Percentiles rank a stretch among this genome's conserved stretches.
These are phyloP conservation scores for Byssothecium circinans DNA, from an alignment of 2,329 filamentous ascomycete genomes.

Conservation along the genomic window DNA sequence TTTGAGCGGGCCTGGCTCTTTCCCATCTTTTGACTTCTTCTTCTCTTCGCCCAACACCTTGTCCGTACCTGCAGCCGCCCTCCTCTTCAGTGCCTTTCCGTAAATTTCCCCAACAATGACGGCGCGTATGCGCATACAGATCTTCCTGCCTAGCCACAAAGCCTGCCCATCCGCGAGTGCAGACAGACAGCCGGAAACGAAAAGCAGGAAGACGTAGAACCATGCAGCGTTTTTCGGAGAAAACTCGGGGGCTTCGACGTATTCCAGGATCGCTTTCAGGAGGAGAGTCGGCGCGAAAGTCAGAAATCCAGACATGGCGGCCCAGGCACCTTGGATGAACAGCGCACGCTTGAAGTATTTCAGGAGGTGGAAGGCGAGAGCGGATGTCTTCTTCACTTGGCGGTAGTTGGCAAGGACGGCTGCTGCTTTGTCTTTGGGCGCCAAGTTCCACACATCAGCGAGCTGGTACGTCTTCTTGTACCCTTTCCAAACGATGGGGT, in stretches of 20 bases:
- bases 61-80: constrained; percentile 76
- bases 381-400: constrained; percentile 78
- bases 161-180: constrained; percentile 84
- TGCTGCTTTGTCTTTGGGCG: constrained; percentile 84
- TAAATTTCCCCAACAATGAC: constrained; percentile 98
- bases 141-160: constrained; percentile 89
- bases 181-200: constrained; percentile 77
- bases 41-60: constrained; percentile 66
- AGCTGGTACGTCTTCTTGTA: constrained; percentile 84
- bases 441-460: constrained; percentile 86
- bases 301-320: constrained; percentile 75
- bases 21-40: constrained; percentile 46
- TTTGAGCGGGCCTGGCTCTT: constrained; percentile 47
- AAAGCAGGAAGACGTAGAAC: constrained; percentile 91
- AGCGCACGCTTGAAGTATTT: constrained; percentile 80
- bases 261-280: constrained; percentile 87
- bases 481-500: constrained; percentile 83
- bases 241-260: constrained; percentile 78
- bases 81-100: constrained; percentile 88
- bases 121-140: constrained; percentile 88
- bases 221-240: constrained; percentile 86
- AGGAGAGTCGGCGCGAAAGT: constrained; percentile 91
- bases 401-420: constrained; percentile 80
- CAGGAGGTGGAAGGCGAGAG: constrained; percentile 76
- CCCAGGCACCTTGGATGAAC: constrained; percentile 77